Evolutionary conservation across 1,284 basidiomycete genomes (phyloP), one percentile per base, ranked within the genome.

Genomic region (Ganoderma boninense): DNA sequence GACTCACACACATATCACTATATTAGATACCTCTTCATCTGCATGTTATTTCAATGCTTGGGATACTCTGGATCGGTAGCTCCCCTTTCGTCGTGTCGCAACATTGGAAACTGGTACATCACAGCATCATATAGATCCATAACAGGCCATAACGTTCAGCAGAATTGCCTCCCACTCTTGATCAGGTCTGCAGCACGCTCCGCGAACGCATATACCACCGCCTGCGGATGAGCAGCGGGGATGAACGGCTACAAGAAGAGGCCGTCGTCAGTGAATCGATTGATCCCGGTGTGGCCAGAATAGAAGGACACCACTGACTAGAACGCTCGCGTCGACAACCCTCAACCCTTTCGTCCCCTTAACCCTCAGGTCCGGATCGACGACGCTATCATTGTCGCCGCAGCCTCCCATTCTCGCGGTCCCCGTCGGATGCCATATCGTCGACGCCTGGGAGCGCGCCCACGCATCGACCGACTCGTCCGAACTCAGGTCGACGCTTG

Each of bases 321-420:
- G 64, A 4, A 79, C 75, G 59, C 75, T 77, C n/a, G 78, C 78
- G 69, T 80, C 79, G 18, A 80, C 75, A 23, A 80, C 65, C 0
- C 78, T 60, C 56, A 80, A 67, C 2, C 77, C 78, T 5, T 64
- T 38, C 16, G 71, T 70, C 6, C 75, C 75, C 65, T 77, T 77
- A 26, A 80, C 77, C 10, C 46, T 72, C 64, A 80, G 44, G 42
- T 79, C 73, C 18, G 80, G 75, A 56, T 77, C 72, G 2, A 80
- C 76, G 44, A 81, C 80, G 10, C 71, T 67, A 4, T 56, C 75
- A 66, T 20, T 29, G 5, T 49, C 69, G 14, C 18, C 70, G 44
- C 69, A 64, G 56, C 71, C 13, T 6, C 73, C 69, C 80, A 80
- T 80, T 14, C 65, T 44, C 7, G 77, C 77, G 0, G 77, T 80